Conservation (phyloP, 345 rosid species). For the Populus deltoides region DNA sequence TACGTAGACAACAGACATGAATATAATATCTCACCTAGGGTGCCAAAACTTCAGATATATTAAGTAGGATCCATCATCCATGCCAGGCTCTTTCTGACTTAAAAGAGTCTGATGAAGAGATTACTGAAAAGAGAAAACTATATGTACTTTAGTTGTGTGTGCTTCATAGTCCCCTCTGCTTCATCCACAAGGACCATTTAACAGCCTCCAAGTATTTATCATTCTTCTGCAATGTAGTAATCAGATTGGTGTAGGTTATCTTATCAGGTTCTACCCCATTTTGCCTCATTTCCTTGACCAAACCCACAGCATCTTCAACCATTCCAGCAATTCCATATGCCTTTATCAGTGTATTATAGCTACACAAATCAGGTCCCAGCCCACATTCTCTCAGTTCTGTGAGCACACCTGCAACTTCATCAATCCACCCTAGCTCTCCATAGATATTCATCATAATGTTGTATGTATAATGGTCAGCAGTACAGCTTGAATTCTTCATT, state of each 20-base stretch:
- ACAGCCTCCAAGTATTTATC: conserved; percentile 84
- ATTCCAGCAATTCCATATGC: conserved; percentile 92
- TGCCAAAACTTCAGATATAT: not conserved
- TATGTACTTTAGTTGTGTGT: not conserved
- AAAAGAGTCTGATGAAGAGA: not conserved
- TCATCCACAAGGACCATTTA: conserved; percentile 96
- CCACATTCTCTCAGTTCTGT: conserved; percentile 60
- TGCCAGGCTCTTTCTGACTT: not conserved
- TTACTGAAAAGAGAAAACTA: not conserved
- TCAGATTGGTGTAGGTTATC: conserved; percentile 69
- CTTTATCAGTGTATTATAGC: conserved; percentile 90
- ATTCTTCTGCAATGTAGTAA: conserved; percentile 64
- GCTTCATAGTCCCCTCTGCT: conserved; percentile 64
- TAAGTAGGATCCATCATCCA: not conserved
- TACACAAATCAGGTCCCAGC: conserved; percentile 68
- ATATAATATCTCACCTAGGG: not conserved
- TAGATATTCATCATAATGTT: conserved; percentile 87
- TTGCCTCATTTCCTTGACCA: conserved; percentile 81
- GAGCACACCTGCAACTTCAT: conserved; percentile 62
- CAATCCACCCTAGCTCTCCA: conserved; percentile 78
- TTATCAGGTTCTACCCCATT: conserved; percentile 67
- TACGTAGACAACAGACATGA: not conserved
- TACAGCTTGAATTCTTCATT: conserved; percentile 57
- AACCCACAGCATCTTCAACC: conserved; percentile 78
- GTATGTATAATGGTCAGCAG: conserved; percentile 65